Evolutionary conservation across 768 basidiomycete species (phyloP).

Genomic region (Tricholoma sp.): DNA sequence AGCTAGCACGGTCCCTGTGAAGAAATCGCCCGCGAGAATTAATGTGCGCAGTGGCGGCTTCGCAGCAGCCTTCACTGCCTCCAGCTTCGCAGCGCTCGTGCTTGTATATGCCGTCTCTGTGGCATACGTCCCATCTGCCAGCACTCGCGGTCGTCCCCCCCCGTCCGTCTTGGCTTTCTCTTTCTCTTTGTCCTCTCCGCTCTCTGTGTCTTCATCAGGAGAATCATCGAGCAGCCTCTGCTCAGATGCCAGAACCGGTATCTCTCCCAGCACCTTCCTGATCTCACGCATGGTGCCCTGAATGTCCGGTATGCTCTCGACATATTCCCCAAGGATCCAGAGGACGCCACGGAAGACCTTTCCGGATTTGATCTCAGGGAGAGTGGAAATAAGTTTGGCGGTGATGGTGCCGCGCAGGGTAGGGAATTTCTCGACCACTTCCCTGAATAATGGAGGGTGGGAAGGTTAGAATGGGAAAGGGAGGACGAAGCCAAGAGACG

Average conservation of each 20-base stretch:
- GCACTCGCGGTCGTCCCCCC: conserved; percentile 63
- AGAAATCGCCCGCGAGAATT: conserved; percentile 94
- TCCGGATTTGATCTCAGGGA: conserved; percentile 87
- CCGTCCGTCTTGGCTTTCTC: conserved; percentile 40
- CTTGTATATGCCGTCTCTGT: conserved; percentile 89
- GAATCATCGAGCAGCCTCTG: conserved; percentile 78
- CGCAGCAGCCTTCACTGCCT: conserved; percentile 78
- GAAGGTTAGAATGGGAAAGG: background rate
- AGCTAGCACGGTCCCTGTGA: conserved; percentile 89
- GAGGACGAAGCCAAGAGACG: background rate
- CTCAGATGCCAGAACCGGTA: conserved; percentile 94
- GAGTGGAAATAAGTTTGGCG: conserved; percentile 76
- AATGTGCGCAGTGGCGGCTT: conserved; percentile 90
- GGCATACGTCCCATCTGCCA: conserved; percentile 97
- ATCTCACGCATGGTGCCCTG: conserved; percentile 70
- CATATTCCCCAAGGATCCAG: conserved; percentile 99
- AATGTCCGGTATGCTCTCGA: conserved; percentile 62
- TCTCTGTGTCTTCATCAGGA: conserved; percentile 40
- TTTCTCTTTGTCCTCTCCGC: conserved; percentile 43
- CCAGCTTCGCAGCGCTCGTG: conserved; percentile 55
- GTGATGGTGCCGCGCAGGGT: conserved; percentile 75
- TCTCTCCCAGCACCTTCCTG: conserved; percentile 85
- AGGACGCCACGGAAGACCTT: conserved; percentile 95
- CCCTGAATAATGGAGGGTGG: conserved; percentile 36
- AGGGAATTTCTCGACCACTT: conserved; percentile 98